These are phyloP conservation scores for Xanthoconium purpureum DNA, from an alignment of 768 basidiomycete species.

Conservation along the genomic window DNA sequence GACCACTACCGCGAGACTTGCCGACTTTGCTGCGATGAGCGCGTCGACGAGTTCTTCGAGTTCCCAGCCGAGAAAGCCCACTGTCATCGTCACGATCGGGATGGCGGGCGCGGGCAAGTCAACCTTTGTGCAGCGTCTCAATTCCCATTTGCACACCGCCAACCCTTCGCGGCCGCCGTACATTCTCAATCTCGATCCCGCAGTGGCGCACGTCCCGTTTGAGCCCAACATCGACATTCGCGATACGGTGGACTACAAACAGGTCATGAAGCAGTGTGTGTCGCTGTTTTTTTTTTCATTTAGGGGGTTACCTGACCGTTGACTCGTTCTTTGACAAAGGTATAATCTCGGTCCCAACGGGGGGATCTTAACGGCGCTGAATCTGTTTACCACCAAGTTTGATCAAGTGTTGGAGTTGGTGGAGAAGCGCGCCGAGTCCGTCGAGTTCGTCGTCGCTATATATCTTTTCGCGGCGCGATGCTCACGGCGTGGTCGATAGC, in stretches of 20 bases:
- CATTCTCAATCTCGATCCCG: conserved; percentile 96
- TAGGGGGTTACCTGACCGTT: conserved; percentile 6
- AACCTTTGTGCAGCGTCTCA: conserved; percentile 93
- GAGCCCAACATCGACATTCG: conserved; percentile 97
- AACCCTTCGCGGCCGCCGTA: conserved; percentile 76
- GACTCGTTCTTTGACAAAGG: conserved; percentile 40
- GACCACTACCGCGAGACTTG: conserved; percentile 9
- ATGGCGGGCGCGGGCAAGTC: conserved; percentile 99
- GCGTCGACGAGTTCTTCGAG: conserved; percentile 12
- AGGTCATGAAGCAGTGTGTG: conserved; percentile 99
- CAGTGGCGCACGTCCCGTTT: conserved; percentile 87
- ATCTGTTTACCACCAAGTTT: conserved; percentile 98
- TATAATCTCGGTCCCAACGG: conserved; percentile 99
- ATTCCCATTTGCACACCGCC: conserved; percentile 79
- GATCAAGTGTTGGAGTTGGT: conserved; percentile 92
- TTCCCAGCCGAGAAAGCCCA: conserved; percentile 49
- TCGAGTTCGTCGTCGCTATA: conserved; percentile 62
- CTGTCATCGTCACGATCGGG: conserved; percentile 86
- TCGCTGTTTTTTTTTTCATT: conserved; percentile 36
- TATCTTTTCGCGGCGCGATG: background rate
- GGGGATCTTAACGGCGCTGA: conserved; percentile 94
- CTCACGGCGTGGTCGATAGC: conserved; percentile 38
- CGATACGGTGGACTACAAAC: conserved; percentile 94
- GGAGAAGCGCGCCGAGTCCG: conserved; percentile 83
- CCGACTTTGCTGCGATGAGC: conserved; percentile 14